Percentiles rank a stretch among this genome's conserved stretches.
Evolutionary conservation across 768 basidiomycete species (phyloP).

Genomic region (Leccinellum albellum): DNA sequence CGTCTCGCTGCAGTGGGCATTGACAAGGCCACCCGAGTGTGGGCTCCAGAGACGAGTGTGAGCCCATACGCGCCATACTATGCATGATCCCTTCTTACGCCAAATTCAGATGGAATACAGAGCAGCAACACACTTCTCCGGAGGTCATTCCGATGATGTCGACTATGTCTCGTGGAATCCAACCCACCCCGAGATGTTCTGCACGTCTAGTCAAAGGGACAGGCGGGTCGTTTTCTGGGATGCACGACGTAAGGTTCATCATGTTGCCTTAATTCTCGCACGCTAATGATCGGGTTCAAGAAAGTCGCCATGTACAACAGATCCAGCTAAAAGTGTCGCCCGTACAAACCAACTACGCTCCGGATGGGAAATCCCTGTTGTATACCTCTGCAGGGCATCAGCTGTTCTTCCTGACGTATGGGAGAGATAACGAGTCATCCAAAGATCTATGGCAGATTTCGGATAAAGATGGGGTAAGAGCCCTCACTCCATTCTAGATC

Average conservation of each 20-base stretch:
- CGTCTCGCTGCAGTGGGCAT: conserved; percentile 79
- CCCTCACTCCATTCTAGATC: neutral
- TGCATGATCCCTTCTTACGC: neutral
- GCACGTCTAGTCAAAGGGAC: conserved; percentile 75
- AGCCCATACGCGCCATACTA: conserved; percentile 22
- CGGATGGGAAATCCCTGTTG: conserved; percentile 63
- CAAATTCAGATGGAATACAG: conserved; percentile 63
- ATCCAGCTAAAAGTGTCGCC: conserved; percentile 57
- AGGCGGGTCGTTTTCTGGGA: conserved; percentile 80
- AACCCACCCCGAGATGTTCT: conserved; percentile 78
- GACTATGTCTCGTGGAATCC: conserved; percentile 85
- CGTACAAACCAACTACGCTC: conserved; percentile 64
- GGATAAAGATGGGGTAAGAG: conserved; percentile 29
- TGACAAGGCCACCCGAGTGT: conserved; percentile 74
- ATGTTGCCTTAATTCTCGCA: neutral
- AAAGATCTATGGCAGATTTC: conserved; percentile 50
- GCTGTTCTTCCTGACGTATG: conserved; percentile 57
- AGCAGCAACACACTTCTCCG: conserved; percentile 59
- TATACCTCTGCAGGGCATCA: conserved; percentile 60
- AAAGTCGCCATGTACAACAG: conserved; percentile 67
- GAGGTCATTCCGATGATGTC: conserved; percentile 75
- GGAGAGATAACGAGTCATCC: conserved; percentile 48
- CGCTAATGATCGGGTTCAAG: conserved; percentile 35
- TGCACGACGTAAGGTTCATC: conserved; percentile 58
- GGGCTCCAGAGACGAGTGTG: conserved; percentile 76